Evolutionary conservation across 495 filamentous ascomycete species (phyloP).

Genomic region (Entonaema liquescens): DNA sequence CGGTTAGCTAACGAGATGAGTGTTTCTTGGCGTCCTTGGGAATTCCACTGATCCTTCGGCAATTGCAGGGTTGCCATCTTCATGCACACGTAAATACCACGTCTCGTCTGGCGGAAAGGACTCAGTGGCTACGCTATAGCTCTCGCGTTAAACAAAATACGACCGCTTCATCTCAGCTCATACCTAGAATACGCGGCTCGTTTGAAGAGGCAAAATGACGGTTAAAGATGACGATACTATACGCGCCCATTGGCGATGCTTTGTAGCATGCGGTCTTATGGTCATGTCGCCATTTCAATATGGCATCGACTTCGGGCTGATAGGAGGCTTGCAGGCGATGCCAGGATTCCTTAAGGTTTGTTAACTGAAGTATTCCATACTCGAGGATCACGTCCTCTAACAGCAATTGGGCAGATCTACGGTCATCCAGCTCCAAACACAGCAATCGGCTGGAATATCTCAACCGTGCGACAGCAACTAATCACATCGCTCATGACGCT

Average conservation of each 20-base stretch:
- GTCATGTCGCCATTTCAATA: slow-evolving; percentile 61
- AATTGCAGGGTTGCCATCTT: slow-evolving; percentile 31
- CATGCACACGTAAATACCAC: slow-evolving; percentile 25
- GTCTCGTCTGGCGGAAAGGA: not conserved
- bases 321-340: slow-evolving; percentile 65
- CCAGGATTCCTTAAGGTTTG: slow-evolving; percentile 54
- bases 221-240: slow-evolving; percentile 36
- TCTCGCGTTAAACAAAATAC: not conserved
- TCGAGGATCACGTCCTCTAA: slow-evolving; percentile 1
- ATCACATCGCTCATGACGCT: slow-evolving; percentile 60
- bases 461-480: slow-evolving; percentile 53
- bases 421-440: slow-evolving; percentile 45
- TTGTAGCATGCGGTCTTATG: slow-evolving; percentile 50
- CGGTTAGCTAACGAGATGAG: slow-evolving; percentile 7
- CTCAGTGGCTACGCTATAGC: not conserved
- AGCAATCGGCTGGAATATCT: slow-evolving; percentile 56
- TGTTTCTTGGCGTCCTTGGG: slow-evolving; percentile 28
- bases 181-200: not conserved
- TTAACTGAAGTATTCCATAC: not conserved
- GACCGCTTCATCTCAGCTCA: not conserved
- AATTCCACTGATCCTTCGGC: slow-evolving; percentile 26
- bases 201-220: slow-evolving; percentile 8
- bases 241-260: slow-evolving; percentile 44
- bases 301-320: slow-evolving; percentile 61
- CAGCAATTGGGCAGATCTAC: slow-evolving; percentile 24